Base-by-base conservation (phyloP, 2,329 filamentous ascomycete genomes). In the Chrysosphaeria jannelii region DNA sequence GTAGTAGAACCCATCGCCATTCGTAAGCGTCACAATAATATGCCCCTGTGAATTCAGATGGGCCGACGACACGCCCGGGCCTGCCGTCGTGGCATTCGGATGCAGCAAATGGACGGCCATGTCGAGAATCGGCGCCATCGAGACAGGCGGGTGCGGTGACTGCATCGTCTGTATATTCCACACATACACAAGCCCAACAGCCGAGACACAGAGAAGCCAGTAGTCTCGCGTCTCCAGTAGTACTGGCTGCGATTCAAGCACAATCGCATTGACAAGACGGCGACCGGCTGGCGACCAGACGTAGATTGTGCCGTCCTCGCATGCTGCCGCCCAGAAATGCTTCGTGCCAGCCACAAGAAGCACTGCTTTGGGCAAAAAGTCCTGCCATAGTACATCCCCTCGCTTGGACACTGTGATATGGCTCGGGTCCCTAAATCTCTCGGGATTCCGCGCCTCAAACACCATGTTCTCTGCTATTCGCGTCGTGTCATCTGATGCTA, bases 1-100 rank as follows among this genome's bases (percentile, higher is more conserved):
- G 44, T 97, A 97, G 25, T 67, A 67, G 44, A 78, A 97, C 2
- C 85, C 85, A 35, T 97, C 81, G 11, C 85, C 85, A 35, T 91
- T 93, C 13, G 70, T 85, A 28, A 97, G 54, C 0, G 76, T 85
- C n/a, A 93, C 61, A 13, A 93, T 55, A 11, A 93, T 58, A 21
- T 76, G 59, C 2, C 85, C 88, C 25, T 65, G 67, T 0, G 74
- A 76, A 41, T 91, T 97, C 25, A 97, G 55, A 21, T 85, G 69
- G 3, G 79, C 85, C 23, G 81, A 85, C 4, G 85, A 88, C 17
- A 97, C 61, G 8, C 76, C 72, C 1, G 85, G 81, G 0, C 60
- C 75, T 4, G 62, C 57, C 7, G 72, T 79, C 3, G 76, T 53
- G 1, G 50, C 59, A 36, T 89, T 74, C 6, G 64, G 61, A 25